Conservation (phyloP, 768 basidiomycete species). For the Pleurotus giganteus region DNA sequence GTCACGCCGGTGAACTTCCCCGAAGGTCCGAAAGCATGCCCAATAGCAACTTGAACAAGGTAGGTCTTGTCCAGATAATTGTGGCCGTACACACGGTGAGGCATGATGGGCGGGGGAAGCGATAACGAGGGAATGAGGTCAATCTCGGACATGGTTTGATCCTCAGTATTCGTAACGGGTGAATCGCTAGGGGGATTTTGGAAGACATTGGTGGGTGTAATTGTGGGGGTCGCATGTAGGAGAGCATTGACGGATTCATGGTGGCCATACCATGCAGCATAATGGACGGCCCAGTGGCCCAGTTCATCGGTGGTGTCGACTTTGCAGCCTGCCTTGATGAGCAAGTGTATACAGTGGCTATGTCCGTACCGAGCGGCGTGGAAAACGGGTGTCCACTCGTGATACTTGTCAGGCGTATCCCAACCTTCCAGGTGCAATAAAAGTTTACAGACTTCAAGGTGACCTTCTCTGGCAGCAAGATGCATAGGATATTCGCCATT, state of each 20-base stretch:
- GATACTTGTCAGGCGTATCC: slow-evolving; percentile 92
- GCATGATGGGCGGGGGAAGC: slow-evolving; percentile 97
- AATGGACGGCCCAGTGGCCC: slow-evolving; percentile 83
- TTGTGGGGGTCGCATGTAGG: slow-evolving; percentile 39
- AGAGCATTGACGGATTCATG: slow-evolving; percentile 64
- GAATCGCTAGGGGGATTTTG: slow-evolving; percentile 30
- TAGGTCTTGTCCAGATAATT: slow-evolving; percentile 87
- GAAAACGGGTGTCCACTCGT: slow-evolving; percentile 97
- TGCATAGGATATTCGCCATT: slow-evolving; percentile 98
- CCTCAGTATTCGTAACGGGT: slow-evolving; percentile 33
- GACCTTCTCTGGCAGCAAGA: slow-evolving; percentile 91
- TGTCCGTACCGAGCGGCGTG: slow-evolving; percentile 92
- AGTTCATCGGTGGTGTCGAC: slow-evolving; percentile 82
- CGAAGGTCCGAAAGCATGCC: slow-evolving; percentile 50
- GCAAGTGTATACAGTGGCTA: slow-evolving; percentile 65
- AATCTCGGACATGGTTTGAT: slow-evolving; percentile 62
- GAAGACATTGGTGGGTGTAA: slow-evolving; percentile 22
- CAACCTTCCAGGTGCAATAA: slow-evolving; percentile 74
- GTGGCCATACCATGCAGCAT: slow-evolving; percentile 96
- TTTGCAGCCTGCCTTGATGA: slow-evolving; percentile 77
- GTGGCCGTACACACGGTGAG: slow-evolving; percentile 96
- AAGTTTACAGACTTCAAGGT: slow-evolving; percentile 76
- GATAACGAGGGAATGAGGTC: slow-evolving; percentile 94
- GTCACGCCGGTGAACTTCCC: slow-evolving; percentile 47
- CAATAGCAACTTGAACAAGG: slow-evolving; percentile 85